Evolutionary conservation across 148 eudicot species (phyloP), one percentile per base, ranked within the genome.

Genomic region (Diospyros kaki): DNA sequence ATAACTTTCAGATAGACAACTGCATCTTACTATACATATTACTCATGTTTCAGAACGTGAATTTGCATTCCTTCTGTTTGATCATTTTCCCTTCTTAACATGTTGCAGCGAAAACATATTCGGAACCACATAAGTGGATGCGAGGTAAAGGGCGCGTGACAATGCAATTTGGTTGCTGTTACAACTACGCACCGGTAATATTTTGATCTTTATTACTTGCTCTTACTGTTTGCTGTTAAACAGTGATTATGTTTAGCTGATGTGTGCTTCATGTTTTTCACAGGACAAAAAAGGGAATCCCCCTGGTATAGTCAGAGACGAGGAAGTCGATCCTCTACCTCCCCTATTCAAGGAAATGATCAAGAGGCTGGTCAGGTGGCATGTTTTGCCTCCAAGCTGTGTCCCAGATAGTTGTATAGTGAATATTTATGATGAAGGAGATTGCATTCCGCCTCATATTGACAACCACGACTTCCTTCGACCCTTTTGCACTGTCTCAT

Each of bases 131-230:
- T 53, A 89, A 89, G 75, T 87, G 90, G 88, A 85, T 89, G 84
- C 84, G 83, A n/a, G 93, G 90, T 10, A 89, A 89, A 76, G 92
- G 90, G 44, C 92, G 90, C 68, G 83, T 86, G 17, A 89, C 92
- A 1, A 86, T 88, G 50, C 90, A 86, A 68, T 89, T 89, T 53
- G 92, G 92, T 48, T 89, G 92, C 71, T 89, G 92, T 62, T 89
- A 89, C 78, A 89, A 85, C 65, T 89, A 89, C 64, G 86, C 89
- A 74, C 81, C 81, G 87, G 92, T 89, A 81, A 48, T 18, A 50
- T 60, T 48, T 74, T 28, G 6, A 28, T 28, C 50, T 39, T 43
- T 8, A 42, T 18, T 70, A 6, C 14, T 17, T 15, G 28, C 28
- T 18, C 7, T 28, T 28, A 1, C 17, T 66, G 28, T 42, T 38